Evolutionary conservation across 306 rosid species (phyloP), one percentile per base, ranked within the genome.

Genomic region (Cucumis cinereus): DNA sequence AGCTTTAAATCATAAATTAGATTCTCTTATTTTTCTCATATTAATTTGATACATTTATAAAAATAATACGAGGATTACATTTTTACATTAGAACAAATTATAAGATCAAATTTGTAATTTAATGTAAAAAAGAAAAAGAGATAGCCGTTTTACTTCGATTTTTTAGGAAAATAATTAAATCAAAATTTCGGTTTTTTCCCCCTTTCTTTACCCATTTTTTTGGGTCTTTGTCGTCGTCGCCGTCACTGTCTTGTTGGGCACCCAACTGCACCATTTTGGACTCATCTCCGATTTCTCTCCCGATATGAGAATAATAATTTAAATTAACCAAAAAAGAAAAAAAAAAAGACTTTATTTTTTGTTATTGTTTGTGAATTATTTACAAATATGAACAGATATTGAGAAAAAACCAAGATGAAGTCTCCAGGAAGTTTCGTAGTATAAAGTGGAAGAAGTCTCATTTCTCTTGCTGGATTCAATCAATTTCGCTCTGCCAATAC

Each of bases 381-480:
- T 35, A 35, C 19, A 33, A 35, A 64, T 64, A 41, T 64, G 72
- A 64, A 64, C 72, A 10, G 72, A 36, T 36, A 67, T 41, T 20
- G 72, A 11, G 20, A 66, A 66, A 7, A 24, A 12, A 12, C 52
- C 28, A 69, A 69, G 35, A 45, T 33, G 77, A 73, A 73, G 64
- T 55, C 52, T 73, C 77, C 20, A 20, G 63, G 77, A 73, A 73
- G 77, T 73, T 73, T 73, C 77, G 64, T 55, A 30, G 49, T 35
- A 73, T 73, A 52, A 52, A 55, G 77, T 52, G 63, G 63, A 73
- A 55, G 63, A 73, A 73, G 77, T 73, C 63, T 47, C 77, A 45
- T 20, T 73, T 53, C 3, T 73, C 50, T 55, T n/a, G 77, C 77
- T 73, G 61, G 63, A 52, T 73, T 30, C 63, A 73, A 73, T 73